These are phyloP conservation scores for Samsoniella hepiali DNA, from an alignment of 2,329 filamentous ascomycete species.

Conservation along the genomic window DNA sequence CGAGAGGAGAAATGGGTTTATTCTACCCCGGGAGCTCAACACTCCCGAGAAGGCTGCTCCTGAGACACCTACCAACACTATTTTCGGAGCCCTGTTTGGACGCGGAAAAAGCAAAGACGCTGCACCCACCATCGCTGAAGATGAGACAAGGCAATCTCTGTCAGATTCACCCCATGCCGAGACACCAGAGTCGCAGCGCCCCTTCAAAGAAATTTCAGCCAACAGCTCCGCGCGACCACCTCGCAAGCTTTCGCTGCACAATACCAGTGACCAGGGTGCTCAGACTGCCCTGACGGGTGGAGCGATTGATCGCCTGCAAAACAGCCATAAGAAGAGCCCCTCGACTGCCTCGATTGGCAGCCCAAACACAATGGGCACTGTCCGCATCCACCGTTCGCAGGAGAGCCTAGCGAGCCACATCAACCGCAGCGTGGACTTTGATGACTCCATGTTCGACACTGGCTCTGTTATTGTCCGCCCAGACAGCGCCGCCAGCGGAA, in stretches of 20 bases:
- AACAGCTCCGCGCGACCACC: slow-evolving; percentile 46
- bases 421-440: slow-evolving; percentile 36
- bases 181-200: slow-evolving; percentile 54
- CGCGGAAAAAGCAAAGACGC: slow-evolving; percentile 42
- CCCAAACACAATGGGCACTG: slow-evolving; percentile 38
- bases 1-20: slow-evolving; percentile 54
- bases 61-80: slow-evolving; percentile 38
- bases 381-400: slow-evolving; percentile 45
- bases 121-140: slow-evolving; percentile 57
- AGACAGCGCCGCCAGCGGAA: slow-evolving; percentile 67
- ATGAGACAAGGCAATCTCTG: slow-evolving; percentile 57
- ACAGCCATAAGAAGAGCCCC: slow-evolving; percentile 34
- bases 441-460: slow-evolving; percentile 39
- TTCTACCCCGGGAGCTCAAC: slow-evolving; percentile 48
- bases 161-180: slow-evolving; percentile 39
- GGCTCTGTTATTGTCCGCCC: slow-evolving; percentile 51
- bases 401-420: slow-evolving; percentile 48
- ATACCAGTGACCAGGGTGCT: slow-evolving; percentile 65
- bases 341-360: slow-evolving; percentile 36
- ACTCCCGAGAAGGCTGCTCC: slow-evolving; percentile 31
- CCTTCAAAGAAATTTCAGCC: slow-evolving; percentile 60
- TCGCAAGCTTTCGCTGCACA: slow-evolving; percentile 38
- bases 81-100: slow-evolving; percentile 43
- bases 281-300: slow-evolving; percentile 83
- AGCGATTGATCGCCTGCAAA: slow-evolving; percentile 68